Evolutionary conservation across 257 asterid genomes (phyloP).

Genomic region (Salvia splendens): DNA sequence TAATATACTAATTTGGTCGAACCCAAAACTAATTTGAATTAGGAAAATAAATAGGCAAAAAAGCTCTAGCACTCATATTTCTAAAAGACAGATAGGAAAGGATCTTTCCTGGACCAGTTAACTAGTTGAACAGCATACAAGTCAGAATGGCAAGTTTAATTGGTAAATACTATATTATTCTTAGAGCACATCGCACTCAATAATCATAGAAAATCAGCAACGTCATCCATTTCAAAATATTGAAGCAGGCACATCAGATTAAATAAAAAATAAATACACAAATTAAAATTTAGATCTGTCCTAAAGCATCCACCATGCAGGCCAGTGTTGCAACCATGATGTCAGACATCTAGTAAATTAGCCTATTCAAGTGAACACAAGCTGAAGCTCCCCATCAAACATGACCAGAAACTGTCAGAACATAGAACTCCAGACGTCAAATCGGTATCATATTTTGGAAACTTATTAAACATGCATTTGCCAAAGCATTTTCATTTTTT

Average conservation of each 20-base stretch:
- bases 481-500: constrained; percentile 9
- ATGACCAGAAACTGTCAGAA: background rate
- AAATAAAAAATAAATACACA: background rate
- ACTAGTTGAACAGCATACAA: background rate
- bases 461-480: background rate
- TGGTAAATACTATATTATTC: background rate
- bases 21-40: too few relatives aligned
- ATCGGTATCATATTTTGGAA: background rate
- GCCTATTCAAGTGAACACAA: background rate
- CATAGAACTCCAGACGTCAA: constrained; percentile 4
- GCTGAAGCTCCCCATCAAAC: background rate
- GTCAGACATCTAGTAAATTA: background rate
- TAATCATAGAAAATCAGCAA: background rate
- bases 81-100: background rate
- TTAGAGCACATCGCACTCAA: background rate
- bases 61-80: too few relatives aligned
- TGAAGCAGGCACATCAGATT: background rate
- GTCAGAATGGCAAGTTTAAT: background rate
- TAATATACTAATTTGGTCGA: too few relatives aligned
- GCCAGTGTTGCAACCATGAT: background rate
- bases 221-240: background rate
- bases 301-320: background rate
- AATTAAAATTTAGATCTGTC: background rate
- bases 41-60: too few relatives aligned
- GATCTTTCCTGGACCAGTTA: background rate